Evolutionary conservation across 139 green algal species (phyloP).

Genomic region (Coccomyxa sp.): DNA sequence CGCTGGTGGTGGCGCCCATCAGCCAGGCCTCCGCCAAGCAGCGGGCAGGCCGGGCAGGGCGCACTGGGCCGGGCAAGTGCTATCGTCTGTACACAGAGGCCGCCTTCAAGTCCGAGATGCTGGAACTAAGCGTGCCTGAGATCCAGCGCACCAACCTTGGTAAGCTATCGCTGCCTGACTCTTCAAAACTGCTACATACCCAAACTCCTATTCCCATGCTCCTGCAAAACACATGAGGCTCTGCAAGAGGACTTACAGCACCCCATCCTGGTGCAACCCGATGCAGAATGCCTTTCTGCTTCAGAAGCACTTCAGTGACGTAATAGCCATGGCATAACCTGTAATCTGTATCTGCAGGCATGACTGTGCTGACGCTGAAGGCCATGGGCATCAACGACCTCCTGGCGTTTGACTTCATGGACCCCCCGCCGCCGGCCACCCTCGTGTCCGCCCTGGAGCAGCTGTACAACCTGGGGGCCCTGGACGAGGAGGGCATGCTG

Average conservation of each 20-base stretch:
- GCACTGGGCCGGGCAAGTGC: slow-evolving; percentile 95
- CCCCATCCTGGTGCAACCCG: no score
- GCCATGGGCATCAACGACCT: slow-evolving; percentile 99
- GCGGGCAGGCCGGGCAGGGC: slow-evolving; percentile 86
- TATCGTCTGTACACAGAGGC: slow-evolving; percentile 94
- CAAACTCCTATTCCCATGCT: no score
- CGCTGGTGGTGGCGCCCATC: slow-evolving; percentile 92
- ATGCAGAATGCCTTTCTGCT: no score
- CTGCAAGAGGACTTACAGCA: no score
- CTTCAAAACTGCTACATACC: no score
- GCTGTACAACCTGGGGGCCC: slow-evolving; percentile 94
- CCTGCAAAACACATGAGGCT: no score
- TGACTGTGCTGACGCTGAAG: slow-evolving; percentile 74
- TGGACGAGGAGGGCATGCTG: slow-evolving; percentile 83
- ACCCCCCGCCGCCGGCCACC: slow-evolving; percentile 82
- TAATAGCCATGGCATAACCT: no score
- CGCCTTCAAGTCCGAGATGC: slow-evolving; percentile 91
- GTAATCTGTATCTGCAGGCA: slow-evolving; percentile 53
- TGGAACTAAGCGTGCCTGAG: slow-evolving; percentile 80
- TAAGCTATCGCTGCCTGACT: slow-evolving; percentile 1
- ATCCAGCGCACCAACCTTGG: slow-evolving; percentile 79
- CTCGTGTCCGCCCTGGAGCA: slow-evolving; percentile 82
- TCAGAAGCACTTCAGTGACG: no score
- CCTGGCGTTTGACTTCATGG: slow-evolving; percentile 99
- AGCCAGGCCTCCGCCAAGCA: slow-evolving; percentile 88